Evolutionary conservation across 345 rosid genomes (phyloP).

Genomic region (Cochlearia excelsa): DNA sequence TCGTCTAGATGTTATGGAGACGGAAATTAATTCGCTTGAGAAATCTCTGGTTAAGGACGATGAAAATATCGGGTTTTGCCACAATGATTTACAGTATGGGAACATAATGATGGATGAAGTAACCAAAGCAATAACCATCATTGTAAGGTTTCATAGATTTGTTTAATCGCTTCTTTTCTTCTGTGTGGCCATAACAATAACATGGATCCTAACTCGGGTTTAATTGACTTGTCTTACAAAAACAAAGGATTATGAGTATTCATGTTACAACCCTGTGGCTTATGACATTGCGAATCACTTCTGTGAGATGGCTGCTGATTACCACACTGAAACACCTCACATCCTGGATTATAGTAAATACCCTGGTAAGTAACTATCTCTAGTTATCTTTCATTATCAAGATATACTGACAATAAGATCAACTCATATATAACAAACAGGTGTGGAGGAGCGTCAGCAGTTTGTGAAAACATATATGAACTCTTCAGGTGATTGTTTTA

Average conservation of each 20-base stretch:
- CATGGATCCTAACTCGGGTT: neutral
- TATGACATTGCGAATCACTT: conserved; percentile 95
- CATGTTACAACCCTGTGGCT: conserved; percentile 82
- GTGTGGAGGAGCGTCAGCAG: conserved; percentile 63
- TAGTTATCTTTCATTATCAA: neutral
- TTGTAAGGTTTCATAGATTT: conserved; percentile 52
- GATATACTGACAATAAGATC: neutral
- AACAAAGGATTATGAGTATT: conserved; percentile 84
- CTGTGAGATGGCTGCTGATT: conserved; percentile 93
- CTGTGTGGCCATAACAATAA: neutral
- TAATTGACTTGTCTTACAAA: neutral
- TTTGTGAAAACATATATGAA: conserved; percentile 59
- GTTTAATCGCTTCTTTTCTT: neutral
- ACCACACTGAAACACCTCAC: conserved; percentile 87
- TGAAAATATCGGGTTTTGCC: conserved; percentile 69
- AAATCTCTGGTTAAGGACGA: conserved; percentile 43
- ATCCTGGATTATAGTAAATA: conserved; percentile 72
- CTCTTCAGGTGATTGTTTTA: conserved; percentile 49
- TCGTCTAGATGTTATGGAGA: conserved; percentile 52
- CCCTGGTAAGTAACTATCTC: conserved; percentile 53
- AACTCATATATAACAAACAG: conserved; percentile 34
- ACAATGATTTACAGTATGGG: conserved; percentile 95
- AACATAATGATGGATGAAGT: conserved; percentile 93
- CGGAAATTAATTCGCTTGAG: conserved; percentile 59
- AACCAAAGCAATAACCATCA: conserved; percentile 75